Base-by-base conservation (phyloP, 306 rosid genomes). In the Hylodesmum podocarpum region DNA sequence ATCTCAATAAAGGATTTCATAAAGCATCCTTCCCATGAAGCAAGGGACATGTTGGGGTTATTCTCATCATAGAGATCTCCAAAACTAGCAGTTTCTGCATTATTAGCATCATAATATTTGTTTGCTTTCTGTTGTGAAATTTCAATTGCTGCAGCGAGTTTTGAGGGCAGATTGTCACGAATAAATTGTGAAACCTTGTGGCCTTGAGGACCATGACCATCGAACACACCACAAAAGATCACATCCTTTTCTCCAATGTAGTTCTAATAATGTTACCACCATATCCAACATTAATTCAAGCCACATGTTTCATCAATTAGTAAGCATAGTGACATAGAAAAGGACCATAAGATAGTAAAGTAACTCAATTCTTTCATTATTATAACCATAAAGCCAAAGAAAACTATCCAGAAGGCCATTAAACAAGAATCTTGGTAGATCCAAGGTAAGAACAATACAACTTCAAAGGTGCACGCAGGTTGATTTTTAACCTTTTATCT, bases 121-220 rank as follows among this genome's bases (percentile, higher is more conserved):
- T 7, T 13, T 61, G 65, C 37, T 75, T 83, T 84, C 40, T 82
- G 72, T 31, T 80, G 87, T 43, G 91, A 78, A 57, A 77, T 68
- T 79, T 87, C 86, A 46, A 95, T 81, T 29, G 91, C 84, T 73
- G 70, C 82, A 10, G 97, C 80, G 49, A 96, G 89, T 76, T 84
- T 92, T n/a, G 82, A 61, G n/a, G 99, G 98, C 4, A 96, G 75
- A 57, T 66, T 72, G 66, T 92, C 89, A 5, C 98, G 90, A 29
- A 90, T 81, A 37, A 81, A 83, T 39, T 87, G 91, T 4, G 98
- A 83, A 19, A 92, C 83, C 61, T 72, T 86, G 84, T 96, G 99
- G 11, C 99, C 99, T 36, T 71, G 64, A 39, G 98, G 97, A 72
- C 99, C 98, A 73, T 96, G 99, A 37, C 99, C 99, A 80, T 96